Percentiles rank a stretch among this genome's conserved stretches.
phyloP scores from a whole-genome alignment of 225 moss, liverwort and hornwort species.

The Asterella californica region DNA sequence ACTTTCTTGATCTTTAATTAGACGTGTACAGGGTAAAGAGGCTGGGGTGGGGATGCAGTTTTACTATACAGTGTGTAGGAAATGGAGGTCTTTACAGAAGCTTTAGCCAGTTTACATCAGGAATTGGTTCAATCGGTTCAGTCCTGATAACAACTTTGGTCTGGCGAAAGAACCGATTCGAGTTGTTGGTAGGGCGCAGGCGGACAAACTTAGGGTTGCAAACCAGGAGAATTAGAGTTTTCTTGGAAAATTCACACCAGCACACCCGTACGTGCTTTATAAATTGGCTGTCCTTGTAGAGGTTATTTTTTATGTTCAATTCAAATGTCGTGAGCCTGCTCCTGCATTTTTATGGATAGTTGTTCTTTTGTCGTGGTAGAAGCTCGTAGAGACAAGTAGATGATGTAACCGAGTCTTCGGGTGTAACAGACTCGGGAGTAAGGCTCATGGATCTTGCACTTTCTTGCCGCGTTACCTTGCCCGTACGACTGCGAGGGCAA shows the following conservation, averaged over 20 bases:
- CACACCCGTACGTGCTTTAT: not conserved
- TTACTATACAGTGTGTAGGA: not conserved
- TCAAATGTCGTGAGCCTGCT: not conserved
- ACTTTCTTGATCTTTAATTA: not conserved
- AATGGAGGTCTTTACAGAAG: not conserved
- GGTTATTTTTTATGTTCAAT: not conserved
- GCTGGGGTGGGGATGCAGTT: not conserved
- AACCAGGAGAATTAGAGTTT: not conserved
- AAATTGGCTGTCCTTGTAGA: not conserved
- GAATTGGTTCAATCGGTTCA: not conserved
- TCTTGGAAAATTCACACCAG: not conserved
- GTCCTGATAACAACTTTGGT: not conserved
- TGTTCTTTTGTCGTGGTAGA: not conserved
- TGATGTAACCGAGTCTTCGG: not conserved
- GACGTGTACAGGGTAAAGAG: not conserved
- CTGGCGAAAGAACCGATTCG: not conserved
- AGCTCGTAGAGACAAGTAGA: not conserved
- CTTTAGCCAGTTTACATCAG: not conserved
- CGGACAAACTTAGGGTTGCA: not conserved
- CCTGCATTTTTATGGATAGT: not conserved
- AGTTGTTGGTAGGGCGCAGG: not conserved
- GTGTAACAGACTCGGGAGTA: not conserved
- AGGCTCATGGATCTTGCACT: slow-evolving; percentile 23
- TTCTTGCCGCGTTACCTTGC: slow-evolving; percentile 17
- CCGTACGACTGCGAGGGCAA: slow-evolving; percentile 19